Conservation (phyloP, 129 eudicot genomes). For the Tagetes erecta region DNA sequence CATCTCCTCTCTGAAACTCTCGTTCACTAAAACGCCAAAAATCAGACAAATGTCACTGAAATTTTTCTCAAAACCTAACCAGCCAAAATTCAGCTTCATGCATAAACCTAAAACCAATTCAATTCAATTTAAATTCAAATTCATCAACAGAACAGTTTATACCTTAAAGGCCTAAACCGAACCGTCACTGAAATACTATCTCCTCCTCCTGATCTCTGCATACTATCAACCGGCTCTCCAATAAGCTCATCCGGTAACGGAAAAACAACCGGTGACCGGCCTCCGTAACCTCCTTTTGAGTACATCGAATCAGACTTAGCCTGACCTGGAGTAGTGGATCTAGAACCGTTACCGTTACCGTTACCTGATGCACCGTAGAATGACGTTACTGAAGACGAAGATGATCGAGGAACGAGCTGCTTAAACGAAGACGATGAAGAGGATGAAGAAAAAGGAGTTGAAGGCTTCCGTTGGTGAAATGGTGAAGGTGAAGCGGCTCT, state of each 20-base stretch:
- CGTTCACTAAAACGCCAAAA: slow-evolving; percentile 62
- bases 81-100: slow-evolving; percentile 7
- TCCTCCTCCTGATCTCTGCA: slow-evolving; percentile 62
- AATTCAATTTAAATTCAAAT: slow-evolving; percentile 19
- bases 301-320: slow-evolving; percentile 45
- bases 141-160: slow-evolving; percentile 12
- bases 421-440: slow-evolving; percentile 73
- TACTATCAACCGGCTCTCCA: slow-evolving; percentile 53
- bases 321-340: slow-evolving; percentile 52
- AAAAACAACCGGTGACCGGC: slow-evolving; percentile 65
- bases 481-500: slow-evolving; percentile 85
- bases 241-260: slow-evolving; percentile 65
- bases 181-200: slow-evolving; percentile 91
- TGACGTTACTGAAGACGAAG: slow-evolving; percentile 50
- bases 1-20: slow-evolving; percentile 87
- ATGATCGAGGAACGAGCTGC: slow-evolving; percentile 60
- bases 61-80: slow-evolving; percentile 44
- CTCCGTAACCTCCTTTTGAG: slow-evolving; percentile 45
- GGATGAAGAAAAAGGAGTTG: slow-evolving; percentile 73
- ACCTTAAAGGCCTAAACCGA: slow-evolving; percentile 94
- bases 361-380: slow-evolving; percentile 46
- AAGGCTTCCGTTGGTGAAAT: slow-evolving; percentile 53
- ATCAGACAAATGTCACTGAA: slow-evolving; percentile 22
- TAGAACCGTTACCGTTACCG: slow-evolving; percentile 42
- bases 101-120: slow-evolving; percentile 25